These are phyloP conservation scores for Puccinia triticina DNA, from an alignment of 1,284 basidiomycete species.

Conservation along the genomic window DNA sequence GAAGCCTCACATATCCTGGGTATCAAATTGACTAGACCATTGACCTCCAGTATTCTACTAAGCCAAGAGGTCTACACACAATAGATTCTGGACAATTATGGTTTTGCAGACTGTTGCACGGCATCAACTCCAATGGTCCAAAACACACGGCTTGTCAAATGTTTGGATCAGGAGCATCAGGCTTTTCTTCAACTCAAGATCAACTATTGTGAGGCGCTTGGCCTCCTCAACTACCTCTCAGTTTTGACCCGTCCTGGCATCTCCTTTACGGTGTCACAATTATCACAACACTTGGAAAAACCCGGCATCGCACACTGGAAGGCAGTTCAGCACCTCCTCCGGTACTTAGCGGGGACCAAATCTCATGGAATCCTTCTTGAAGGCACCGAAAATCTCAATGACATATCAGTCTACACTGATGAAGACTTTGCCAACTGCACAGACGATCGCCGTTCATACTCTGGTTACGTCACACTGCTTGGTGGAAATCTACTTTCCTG, in stretches of 20 bases:
- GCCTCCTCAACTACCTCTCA: too few species aligned
- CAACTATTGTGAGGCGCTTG: slow-evolving; percentile 1
- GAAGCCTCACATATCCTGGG: background rate
- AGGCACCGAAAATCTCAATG: background rate
- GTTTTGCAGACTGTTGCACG: background rate
- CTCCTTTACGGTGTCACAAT: too few species aligned
- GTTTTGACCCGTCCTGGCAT: too few species aligned
- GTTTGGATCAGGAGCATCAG: background rate
- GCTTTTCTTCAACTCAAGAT: background rate
- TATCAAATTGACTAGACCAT: background rate
- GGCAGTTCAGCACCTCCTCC: background rate
- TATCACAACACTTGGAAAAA: too few species aligned
- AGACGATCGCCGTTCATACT: background rate
- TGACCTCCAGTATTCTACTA: background rate
- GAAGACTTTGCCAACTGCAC: background rate
- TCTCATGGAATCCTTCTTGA: background rate
- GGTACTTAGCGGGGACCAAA: background rate
- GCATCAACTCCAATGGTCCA: background rate
- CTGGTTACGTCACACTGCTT: background rate
- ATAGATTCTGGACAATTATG: background rate
- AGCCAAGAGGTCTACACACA: background rate
- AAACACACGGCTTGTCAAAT: background rate
- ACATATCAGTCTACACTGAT: background rate
- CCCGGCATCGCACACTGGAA: background rate
- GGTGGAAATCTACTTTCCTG: too few species aligned